Conservation (phyloP, 176 grass and related monocot genomes). For the Calamus simplicifolius region DNA sequence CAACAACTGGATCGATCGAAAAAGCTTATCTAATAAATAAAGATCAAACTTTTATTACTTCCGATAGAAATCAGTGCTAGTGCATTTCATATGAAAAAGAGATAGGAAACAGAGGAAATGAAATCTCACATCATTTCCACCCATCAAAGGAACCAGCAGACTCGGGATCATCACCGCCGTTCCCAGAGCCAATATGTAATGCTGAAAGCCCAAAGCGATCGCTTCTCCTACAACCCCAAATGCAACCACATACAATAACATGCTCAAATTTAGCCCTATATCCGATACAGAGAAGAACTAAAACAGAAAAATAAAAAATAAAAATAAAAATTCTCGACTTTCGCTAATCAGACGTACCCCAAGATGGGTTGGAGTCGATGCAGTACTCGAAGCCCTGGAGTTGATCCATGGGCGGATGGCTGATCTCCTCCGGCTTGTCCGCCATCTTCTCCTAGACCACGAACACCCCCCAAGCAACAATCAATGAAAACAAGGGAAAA, state of each 20-base stretch:
- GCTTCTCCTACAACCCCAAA: slow-evolving; percentile 49
- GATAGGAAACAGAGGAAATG: neutral
- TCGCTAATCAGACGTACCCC: neutral
- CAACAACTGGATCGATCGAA: no score
- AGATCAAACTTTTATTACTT: no score
- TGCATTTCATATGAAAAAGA: no score
- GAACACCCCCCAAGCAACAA: slow-evolving; percentile 1
- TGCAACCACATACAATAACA: no score
- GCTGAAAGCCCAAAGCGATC: slow-evolving; percentile 82
- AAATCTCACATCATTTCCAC: slow-evolving; percentile 65
- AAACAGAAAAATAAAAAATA: no score
- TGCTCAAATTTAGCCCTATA: no score
- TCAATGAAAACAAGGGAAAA: no score
- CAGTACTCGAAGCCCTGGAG: slow-evolving; percentile 23
- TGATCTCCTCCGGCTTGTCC: slow-evolving; percentile 57
- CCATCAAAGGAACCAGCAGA: slow-evolving; percentile 85
- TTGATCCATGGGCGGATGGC: slow-evolving; percentile 16
- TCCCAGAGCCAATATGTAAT: slow-evolving; percentile 84
- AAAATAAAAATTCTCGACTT: no score
- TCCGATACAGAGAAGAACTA: no score
- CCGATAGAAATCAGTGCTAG: no score
- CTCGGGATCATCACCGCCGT: slow-evolving; percentile 86
- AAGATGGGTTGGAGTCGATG: slow-evolving; percentile 15
- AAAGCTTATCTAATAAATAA: no score
- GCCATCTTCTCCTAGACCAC: slow-evolving; percentile 33